These are phyloP conservation scores for Abelmoschus esculentus DNA, from an alignment of 345 rosid genomes.

Conservation along the genomic window DNA sequence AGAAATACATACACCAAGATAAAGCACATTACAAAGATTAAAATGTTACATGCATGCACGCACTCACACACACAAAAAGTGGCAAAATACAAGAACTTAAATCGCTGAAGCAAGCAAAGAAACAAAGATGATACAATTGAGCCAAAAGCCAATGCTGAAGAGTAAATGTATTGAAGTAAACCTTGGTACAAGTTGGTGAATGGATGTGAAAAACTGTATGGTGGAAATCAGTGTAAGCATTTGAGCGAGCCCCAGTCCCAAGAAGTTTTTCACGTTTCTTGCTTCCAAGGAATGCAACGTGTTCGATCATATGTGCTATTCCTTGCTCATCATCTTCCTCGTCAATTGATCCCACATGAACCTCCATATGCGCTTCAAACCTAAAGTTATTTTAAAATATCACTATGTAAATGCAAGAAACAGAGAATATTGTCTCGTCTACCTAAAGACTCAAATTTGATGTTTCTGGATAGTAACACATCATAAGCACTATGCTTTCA, in stretches of 20 bases:
- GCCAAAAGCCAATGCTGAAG: neutral
- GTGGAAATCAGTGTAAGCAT: slow-evolving; percentile 99
- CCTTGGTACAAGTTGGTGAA: slow-evolving; percentile 89
- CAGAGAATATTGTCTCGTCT: slow-evolving; percentile 11
- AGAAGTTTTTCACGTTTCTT: slow-evolving; percentile 99
- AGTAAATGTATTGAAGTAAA: slow-evolving; percentile 21
- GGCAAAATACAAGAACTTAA: neutral
- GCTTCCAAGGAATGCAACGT: slow-evolving; percentile 97
- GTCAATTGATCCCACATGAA: slow-evolving; percentile 96
- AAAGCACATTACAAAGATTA: neutral
- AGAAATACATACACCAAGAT: neutral
- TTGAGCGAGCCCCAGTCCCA: slow-evolving; percentile 95
- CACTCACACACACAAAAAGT: neutral
- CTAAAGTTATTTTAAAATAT: slow-evolving; percentile 35
- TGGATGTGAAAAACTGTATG: slow-evolving; percentile 99
- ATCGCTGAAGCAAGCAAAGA: neutral
- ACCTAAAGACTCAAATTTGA: neutral
- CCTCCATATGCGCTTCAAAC: slow-evolving; percentile 99
- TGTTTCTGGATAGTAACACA: neutral
- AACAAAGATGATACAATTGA: neutral
- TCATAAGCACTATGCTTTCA: neutral
- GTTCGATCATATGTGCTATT: slow-evolving; percentile 99
- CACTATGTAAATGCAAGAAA: slow-evolving; percentile 3
- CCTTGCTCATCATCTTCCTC: slow-evolving; percentile 99
- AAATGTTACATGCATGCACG: neutral